Evolutionary conservation across 1,284 basidiomycete species (phyloP), one percentile per base, ranked within the genome.

Genomic region (Cystobasidium slooffiae): DNA sequence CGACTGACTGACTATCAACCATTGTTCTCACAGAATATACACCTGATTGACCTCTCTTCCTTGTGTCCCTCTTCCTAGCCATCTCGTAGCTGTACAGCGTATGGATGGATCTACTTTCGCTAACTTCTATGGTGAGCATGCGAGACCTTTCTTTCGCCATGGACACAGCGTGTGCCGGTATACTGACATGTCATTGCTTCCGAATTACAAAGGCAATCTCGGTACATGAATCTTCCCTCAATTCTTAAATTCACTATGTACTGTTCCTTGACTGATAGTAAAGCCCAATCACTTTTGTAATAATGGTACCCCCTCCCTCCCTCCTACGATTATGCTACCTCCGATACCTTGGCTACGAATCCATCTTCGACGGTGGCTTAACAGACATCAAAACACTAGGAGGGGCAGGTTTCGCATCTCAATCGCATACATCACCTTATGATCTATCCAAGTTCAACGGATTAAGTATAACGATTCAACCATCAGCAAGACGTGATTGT

Each of bases 391-490:
- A 81, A 18, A 84, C 85, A 0, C 82, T 86, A 24, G 85, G 85
- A 7, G 85, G 84, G 7, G 85, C 85, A 9, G 85, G 85, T 0
- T 86, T 86, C 75, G 85, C 85, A 0, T 85, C 85, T 6, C 85
- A 85, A 75, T 78, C 81, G 0, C 82, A 83, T 62, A 75, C 79
- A 7, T 76, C 75, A 6, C 52, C 75, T 3, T 61, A 69, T 18
- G 67, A 47, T 20, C 76, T 75, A 8, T 16, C 63, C 20, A 44
- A 61, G 24, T 82, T 79, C 75, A 37, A 74, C 7, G 81, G 81
- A 1, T 76, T 82, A 24, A 22, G 47, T 9, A 56, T 83, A 39
- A 61, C 51, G 20, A 65, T 79, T 67, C 66, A 74, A 43, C 74
- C 76, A 16, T 70, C 76, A 44, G 79, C 39, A 75, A 75, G 43